A percentile compares a stretch with the other conserved stretches of the same genome.
These are phyloP conservation scores for Neobulgaria alba DNA, from an alignment of 2,329 filamentous ascomycete species.

Conservation along the genomic window DNA sequence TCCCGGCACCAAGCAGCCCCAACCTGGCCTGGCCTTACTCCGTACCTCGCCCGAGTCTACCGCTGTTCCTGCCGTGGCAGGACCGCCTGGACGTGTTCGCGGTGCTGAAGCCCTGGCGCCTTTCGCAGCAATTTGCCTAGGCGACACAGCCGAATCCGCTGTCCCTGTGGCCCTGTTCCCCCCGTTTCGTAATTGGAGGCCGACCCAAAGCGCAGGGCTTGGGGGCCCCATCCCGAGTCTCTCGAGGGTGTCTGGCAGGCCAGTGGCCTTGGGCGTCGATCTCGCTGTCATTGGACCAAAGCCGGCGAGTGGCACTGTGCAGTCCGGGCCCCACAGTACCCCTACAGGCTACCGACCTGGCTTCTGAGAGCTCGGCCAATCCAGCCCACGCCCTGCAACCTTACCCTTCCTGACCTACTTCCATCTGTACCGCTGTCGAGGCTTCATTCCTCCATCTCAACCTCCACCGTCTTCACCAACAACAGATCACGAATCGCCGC, in stretches of 20 bases:
- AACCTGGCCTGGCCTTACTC: background rate
- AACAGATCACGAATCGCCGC: background rate
- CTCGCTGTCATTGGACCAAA: constrained; percentile 16
- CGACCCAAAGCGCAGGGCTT: constrained; percentile 4
- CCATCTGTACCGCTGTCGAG: too few relatives aligned
- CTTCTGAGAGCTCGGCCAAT: too few relatives aligned
- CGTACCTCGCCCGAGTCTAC: too few relatives aligned
- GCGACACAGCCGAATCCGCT: constrained; percentile 9
- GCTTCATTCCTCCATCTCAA: constrained; percentile 11
- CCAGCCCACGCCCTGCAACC: background rate
- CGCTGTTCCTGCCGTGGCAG: background rate
- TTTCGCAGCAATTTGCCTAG: constrained; percentile 13
- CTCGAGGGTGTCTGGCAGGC: too few relatives aligned
- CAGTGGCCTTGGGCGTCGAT: constrained; percentile 15
- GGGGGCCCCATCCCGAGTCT: too few relatives aligned
- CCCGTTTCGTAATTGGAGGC: constrained; percentile 12
- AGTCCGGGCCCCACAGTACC: too few relatives aligned
- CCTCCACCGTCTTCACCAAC: constrained; percentile 8
- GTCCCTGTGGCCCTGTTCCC: background rate
- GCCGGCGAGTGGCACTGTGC: too few relatives aligned
- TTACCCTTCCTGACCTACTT: background rate
- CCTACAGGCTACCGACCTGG: too few relatives aligned
- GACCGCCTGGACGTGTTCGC: background rate
- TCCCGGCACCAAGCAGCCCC: background rate
- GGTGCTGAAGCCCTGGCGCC: background rate